Conservation (phyloP, 129 eudicot species). For the Flaveria sonorensis region DNA sequence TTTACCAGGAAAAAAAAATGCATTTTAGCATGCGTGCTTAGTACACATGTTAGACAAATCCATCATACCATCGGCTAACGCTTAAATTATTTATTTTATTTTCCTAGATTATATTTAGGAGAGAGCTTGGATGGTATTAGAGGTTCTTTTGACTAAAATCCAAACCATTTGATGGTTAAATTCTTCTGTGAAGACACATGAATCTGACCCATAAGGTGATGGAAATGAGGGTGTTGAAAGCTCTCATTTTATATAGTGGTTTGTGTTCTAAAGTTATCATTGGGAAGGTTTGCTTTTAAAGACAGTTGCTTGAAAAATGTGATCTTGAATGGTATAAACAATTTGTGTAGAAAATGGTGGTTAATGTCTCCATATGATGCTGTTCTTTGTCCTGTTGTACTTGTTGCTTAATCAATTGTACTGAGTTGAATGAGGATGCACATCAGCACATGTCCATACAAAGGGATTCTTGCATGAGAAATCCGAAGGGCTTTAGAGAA, state of each 20-base stretch:
- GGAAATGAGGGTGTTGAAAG: no score
- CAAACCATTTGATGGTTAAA: background rate
- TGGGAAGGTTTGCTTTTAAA: background rate
- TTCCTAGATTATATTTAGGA: conserved; percentile 75
- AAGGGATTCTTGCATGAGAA: no score
- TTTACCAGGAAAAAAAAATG: no score
- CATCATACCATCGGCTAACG: background rate
- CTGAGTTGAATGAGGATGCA: background rate
- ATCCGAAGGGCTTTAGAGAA: no score
- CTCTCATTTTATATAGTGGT: no score
- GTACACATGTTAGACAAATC: background rate
- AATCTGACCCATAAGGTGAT: no score
- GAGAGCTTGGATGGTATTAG: conserved; percentile 81
- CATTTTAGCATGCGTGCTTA: background rate
- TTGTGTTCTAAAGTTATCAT: no score
- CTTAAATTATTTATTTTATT: background rate
- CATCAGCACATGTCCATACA: no score
- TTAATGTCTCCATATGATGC: background rate
- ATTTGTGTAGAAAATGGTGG: no score
- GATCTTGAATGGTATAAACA: no score
- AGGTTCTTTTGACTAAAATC: conserved; percentile 55
- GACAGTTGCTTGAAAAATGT: no score
- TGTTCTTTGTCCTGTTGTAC: conserved; percentile 18
- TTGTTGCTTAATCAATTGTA: conserved; percentile 5
- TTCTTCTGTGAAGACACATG: no score